Evolutionary conservation across 495 filamentous ascomycete species (phyloP).

Genomic region (Penicillium turbatum): DNA sequence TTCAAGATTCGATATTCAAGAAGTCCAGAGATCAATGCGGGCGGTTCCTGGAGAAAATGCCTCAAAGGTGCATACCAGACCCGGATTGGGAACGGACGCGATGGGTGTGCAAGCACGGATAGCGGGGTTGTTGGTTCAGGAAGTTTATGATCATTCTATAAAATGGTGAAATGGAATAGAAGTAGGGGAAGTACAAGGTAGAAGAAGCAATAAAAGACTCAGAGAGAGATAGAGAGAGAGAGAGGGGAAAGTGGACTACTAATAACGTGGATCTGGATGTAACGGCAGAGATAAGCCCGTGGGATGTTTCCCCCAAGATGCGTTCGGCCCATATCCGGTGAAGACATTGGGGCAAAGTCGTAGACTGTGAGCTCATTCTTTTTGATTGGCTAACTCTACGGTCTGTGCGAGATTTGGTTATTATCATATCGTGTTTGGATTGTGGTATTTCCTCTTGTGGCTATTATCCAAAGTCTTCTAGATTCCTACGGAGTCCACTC

Average conservation of each 20-base stretch:
- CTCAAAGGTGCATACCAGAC: constrained; percentile 35
- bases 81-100: constrained; percentile 35
- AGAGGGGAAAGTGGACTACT: background rate
- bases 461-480: too few relatives aligned
- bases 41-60: constrained; percentile 8
- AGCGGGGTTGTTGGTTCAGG: constrained; percentile 2
- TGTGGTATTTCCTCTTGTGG: too few relatives aligned
- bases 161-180: background rate
- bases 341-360: constrained; percentile 10
- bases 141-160: constrained; percentile 21
- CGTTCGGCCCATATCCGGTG: constrained; percentile 8
- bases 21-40: constrained; percentile 10
- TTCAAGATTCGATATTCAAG: constrained; percentile 3
- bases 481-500: too few relatives aligned
- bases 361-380: background rate
- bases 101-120: constrained; percentile 39
- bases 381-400: background rate
- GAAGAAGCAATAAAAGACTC: background rate
- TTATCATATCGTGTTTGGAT: too few relatives aligned
- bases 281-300: constrained; percentile 7
- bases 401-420: background rate
- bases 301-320: constrained; percentile 2
- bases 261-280: background rate
- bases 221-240: constrained; percentile 2
- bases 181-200: background rate